Evolutionary conservation across 176 grass and related monocot genomes (phyloP), one percentile per base, ranked within the genome.

Genomic region (Oryza punctata): DNA sequence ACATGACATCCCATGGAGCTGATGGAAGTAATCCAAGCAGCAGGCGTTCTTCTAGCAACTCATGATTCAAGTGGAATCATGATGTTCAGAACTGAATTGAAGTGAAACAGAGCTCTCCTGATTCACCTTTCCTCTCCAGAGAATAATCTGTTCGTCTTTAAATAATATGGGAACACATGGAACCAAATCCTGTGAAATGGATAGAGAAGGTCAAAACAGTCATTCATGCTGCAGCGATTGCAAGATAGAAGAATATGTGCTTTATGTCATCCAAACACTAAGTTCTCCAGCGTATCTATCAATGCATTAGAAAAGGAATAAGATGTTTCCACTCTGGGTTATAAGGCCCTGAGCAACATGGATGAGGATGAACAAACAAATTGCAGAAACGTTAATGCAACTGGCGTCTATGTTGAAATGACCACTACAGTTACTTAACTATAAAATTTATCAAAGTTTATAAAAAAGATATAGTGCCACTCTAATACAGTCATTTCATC

Each of bases 141-240:
- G 65, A 72, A 94, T 79, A 78, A 94, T 90, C 50, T 94, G 93
- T 57, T 87, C 93, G 73, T 92, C 88, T 50, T 94, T 91, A 87
- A 94, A 94, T 30, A 89, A 44, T 54, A 94, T 37, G 75, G 88
- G 93, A 35, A 92, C 24, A 33, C 90, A 90, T 59, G 93, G 93
- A 70, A 94, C 93, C 87, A 92, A 88, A 78, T 94, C 87, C 90
- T 92, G 76, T 19, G 77, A 18, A 85, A 79, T 45, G 10, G 0
- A 76, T 63, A 44, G 45, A 30, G 12, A 73, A 76, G 18, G 2
- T 9, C 6, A 77, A 77, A 85, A 12, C 64, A 26, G 38, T 57
- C 4, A 73, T 73, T 65, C 5, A 32, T 16, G 25, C 9, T 84
- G 32, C 5, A 3, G 38, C 2, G 21, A 35, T 23, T 65, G 44